phyloP scores from a whole-genome alignment of 305 asterid species.

The Rubia balearica region DNA sequence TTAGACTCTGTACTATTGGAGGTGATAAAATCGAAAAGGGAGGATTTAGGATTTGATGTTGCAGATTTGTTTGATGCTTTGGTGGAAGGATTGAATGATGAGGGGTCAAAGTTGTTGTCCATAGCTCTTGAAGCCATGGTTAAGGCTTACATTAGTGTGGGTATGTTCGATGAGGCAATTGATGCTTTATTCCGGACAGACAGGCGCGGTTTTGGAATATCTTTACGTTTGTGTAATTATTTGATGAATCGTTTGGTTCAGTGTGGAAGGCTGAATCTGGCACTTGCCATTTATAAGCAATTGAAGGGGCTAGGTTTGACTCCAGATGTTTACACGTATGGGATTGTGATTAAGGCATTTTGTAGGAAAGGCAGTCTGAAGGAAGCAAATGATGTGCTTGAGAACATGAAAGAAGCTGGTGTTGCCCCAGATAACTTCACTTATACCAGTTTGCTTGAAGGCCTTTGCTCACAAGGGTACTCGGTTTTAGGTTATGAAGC shows the following conservation, averaged over 20 bases:
- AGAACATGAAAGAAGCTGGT: background rate
- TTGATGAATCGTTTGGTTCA: slow-evolving; percentile 57
- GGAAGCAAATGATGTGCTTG: background rate
- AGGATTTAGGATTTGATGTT: slow-evolving; percentile 33
- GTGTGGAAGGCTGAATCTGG: slow-evolving; percentile 40
- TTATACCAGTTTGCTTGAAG: background rate
- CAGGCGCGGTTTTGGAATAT: slow-evolving; percentile 37
- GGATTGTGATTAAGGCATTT: slow-evolving; percentile 56
- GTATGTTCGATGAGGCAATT: slow-evolving; percentile 72
- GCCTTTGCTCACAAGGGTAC: background rate
- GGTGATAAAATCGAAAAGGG: slow-evolving; percentile 32
- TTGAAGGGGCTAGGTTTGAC: slow-evolving; percentile 40
- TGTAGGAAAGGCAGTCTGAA: slow-evolving; percentile 42
- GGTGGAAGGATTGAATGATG: slow-evolving; percentile 40
- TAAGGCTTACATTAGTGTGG: slow-evolving; percentile 49
- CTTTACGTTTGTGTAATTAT: slow-evolving; percentile 55
- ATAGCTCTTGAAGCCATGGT: slow-evolving; percentile 51
- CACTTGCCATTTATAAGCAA: slow-evolving; percentile 50
- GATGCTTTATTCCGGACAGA: slow-evolving; percentile 34
- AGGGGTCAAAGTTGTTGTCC: slow-evolving; percentile 35
- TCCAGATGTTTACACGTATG: slow-evolving; percentile 71
- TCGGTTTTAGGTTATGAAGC: slow-evolving; percentile 12
- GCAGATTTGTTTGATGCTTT: slow-evolving; percentile 56
- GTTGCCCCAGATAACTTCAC: too few relatives aligned
- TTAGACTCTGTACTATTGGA: slow-evolving; percentile 44